These are phyloP conservation scores for Yarrowia sp. DNA, from an alignment of 805 yeast species.

Conservation along the genomic window DNA sequence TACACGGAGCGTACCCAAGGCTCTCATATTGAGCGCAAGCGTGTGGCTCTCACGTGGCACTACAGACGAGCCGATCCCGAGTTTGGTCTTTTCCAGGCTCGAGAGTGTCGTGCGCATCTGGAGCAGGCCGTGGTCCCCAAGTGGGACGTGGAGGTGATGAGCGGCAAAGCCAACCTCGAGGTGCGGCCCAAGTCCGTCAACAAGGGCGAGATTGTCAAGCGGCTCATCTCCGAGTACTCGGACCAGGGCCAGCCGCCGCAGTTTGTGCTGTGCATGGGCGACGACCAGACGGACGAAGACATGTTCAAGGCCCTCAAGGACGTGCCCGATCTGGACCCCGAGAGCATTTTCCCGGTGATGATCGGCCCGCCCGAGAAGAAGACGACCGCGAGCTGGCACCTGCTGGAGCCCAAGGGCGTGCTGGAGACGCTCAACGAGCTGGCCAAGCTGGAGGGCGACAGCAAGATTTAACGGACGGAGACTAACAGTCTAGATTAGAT, in stretches of 20 bases:
- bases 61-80: slow-evolving; percentile 94
- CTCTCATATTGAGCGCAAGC: slow-evolving; percentile 77
- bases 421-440: slow-evolving; percentile 63
- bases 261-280: slow-evolving; percentile 88
- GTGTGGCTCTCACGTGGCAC: slow-evolving; percentile 97
- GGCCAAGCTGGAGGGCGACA: slow-evolving; percentile 6
- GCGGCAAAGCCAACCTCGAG: slow-evolving; percentile 95
- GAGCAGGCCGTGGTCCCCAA: slow-evolving; percentile 55
- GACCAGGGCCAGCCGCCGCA: slow-evolving; percentile 58
- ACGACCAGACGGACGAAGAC: slow-evolving; percentile 95
- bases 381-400: slow-evolving; percentile 81
- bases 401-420: slow-evolving; percentile 80
- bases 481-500: not conserved
- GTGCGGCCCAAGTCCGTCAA: slow-evolving; percentile 94
- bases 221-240: slow-evolving; percentile 55
- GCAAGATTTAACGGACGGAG: not conserved
- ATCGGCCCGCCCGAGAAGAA: slow-evolving; percentile 89
- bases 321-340: slow-evolving; percentile 31
- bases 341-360: slow-evolving; percentile 74
- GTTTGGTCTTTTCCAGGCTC: slow-evolving; percentile 83
- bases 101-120: slow-evolving; percentile 64
- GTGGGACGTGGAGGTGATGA: slow-evolving; percentile 90
- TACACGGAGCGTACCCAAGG: slow-evolving; percentile 92
- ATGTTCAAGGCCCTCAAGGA: slow-evolving; percentile 78
- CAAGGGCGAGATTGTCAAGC: slow-evolving; percentile 92